phyloP scores from a whole-genome alignment of 805 yeast genomes.

The Kluyveromyces siamensis region DNA sequence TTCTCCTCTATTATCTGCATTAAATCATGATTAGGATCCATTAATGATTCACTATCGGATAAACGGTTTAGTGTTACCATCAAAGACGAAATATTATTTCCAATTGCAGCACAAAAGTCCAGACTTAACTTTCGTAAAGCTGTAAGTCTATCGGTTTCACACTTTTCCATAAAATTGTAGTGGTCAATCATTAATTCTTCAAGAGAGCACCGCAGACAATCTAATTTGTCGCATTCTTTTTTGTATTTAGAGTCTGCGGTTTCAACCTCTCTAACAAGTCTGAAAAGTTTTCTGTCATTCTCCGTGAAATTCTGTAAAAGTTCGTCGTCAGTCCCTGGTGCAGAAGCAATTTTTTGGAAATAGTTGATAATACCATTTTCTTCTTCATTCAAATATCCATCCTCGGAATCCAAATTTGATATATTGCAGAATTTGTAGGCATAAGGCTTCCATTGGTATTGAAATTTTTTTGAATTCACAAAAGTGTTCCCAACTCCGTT shows the following conservation, averaged over 20 bases:
- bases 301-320: constrained; percentile 9
- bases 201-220: constrained; percentile 57
- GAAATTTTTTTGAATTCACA: constrained; percentile 64
- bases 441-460: constrained; percentile 72
- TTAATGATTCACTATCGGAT: constrained; percentile 56
- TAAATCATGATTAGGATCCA: constrained; percentile 62
- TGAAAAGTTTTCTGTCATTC: constrained; percentile 38
- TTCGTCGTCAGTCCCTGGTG: background rate
- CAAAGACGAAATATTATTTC: constrained; percentile 49
- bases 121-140: constrained; percentile 69
- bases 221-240: constrained; percentile 48
- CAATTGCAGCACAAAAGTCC: constrained; percentile 60
- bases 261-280: constrained; percentile 48
- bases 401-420: background rate
- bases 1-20: constrained; percentile 56
- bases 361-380: constrained; percentile 1
- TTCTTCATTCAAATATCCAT: background rate
- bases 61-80: constrained; percentile 54
- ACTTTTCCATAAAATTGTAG: constrained; percentile 66
- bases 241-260: constrained; percentile 49
- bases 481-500: constrained; percentile 61
- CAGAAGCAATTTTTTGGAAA: background rate
- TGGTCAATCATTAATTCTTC: constrained; percentile 71
- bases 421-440: constrained; percentile 43
- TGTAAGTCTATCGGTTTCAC: constrained; percentile 68